Evolutionary conservation across 2,329 filamentous ascomycete species (phyloP).

Genomic region (Pyrenochaeta sp.): DNA sequence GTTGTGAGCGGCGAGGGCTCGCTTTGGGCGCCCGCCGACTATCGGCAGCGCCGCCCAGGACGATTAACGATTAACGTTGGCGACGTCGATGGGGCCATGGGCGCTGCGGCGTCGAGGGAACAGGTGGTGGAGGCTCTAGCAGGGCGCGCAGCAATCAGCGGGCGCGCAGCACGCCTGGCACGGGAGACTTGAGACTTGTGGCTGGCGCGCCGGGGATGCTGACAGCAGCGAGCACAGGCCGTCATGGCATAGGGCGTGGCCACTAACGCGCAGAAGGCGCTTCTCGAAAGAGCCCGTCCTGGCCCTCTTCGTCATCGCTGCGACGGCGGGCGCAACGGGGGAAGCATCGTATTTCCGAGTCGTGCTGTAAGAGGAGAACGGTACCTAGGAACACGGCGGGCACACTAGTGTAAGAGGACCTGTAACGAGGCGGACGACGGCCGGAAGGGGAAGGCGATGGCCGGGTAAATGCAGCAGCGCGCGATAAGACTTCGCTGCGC

Average conservation of each 20-base stretch:
- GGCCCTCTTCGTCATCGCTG: slow-evolving; percentile 17
- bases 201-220: slow-evolving; percentile 19
- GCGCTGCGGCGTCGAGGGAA: slow-evolving; percentile 6
- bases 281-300: no score
- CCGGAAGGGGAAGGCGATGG: slow-evolving; percentile 19
- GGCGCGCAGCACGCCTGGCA: slow-evolving; percentile 2
- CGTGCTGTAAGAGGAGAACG: slow-evolving; percentile 4
- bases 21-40: slow-evolving; percentile 5
- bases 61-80: no score
- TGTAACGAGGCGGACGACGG: slow-evolving; percentile 15
- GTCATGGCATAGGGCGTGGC: slow-evolving; percentile 11
- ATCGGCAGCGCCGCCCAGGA: slow-evolving; percentile 16
- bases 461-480: slow-evolving; percentile 27
- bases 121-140: slow-evolving; percentile 7
- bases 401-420: slow-evolving; percentile 12
- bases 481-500: slow-evolving; percentile 10
- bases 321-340: slow-evolving; percentile 7
- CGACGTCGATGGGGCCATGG: not conserved
- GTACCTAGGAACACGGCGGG: not conserved
- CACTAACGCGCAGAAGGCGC: slow-evolving; percentile 4
- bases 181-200: slow-evolving; percentile 14
- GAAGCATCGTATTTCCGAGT: slow-evolving; percentile 8
- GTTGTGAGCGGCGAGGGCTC: slow-evolving; percentile 10
- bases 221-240: slow-evolving; percentile 22
- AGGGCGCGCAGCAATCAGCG: slow-evolving; percentile 2